These are phyloP conservation scores for Talaromyces borbonicus DNA, from an alignment of 495 filamentous ascomycete species.

Conservation along the genomic window DNA sequence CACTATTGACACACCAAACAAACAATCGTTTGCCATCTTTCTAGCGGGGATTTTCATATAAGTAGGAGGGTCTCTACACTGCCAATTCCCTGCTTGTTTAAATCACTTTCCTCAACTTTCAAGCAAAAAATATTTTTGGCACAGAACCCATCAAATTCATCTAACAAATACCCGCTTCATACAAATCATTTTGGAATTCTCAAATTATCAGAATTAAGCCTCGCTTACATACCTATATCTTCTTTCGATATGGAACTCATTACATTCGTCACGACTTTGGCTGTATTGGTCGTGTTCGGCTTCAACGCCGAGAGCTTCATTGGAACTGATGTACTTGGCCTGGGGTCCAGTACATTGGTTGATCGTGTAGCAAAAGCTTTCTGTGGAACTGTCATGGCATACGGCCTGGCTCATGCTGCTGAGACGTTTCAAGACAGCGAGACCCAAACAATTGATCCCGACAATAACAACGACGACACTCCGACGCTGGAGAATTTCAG, in stretches of 20 bases:
- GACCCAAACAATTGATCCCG: not conserved
- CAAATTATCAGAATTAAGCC: not conserved
- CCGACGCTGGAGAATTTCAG: too few species aligned
- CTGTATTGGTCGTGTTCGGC: not conserved
- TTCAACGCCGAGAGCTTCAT: not conserved
- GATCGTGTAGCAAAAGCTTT: not conserved
- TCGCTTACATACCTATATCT: too few species aligned
- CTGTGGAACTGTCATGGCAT: not conserved
- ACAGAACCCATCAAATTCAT: too few species aligned
- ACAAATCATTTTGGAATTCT: slow-evolving; percentile 23
- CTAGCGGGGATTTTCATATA: too few species aligned
- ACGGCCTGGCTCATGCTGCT: not conserved
- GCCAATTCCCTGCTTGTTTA: too few species aligned
- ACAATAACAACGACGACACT: not conserved
- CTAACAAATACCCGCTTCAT: too few species aligned
- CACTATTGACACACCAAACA: too few species aligned
- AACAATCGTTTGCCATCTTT: too few species aligned
- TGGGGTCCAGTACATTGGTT: not conserved
- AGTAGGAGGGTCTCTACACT: too few species aligned
- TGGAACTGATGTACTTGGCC: not conserved
- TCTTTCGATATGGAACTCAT: not conserved
- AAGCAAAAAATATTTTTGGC: too few species aligned
- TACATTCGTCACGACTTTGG: not conserved
- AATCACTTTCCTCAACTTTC: too few species aligned
- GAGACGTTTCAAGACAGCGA: not conserved